Percentiles rank a stretch among this genome's conserved stretches.
These are phyloP conservation scores for Thecaphora thlaspeos DNA, from an alignment of 1,284 basidiomycete species.

Conservation along the genomic window DNA sequence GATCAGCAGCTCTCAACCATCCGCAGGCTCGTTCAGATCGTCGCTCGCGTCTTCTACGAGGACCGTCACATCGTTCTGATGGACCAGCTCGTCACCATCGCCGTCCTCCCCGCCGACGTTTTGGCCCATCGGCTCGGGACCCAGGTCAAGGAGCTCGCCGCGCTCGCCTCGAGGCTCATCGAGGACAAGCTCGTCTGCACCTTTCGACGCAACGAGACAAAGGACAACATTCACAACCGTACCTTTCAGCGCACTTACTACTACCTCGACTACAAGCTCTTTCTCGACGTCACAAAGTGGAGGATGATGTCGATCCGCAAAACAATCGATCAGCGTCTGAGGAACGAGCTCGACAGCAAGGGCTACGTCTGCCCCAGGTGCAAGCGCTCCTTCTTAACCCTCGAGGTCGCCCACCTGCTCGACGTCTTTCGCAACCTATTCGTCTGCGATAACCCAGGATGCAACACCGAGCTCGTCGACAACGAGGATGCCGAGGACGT, in stretches of 20 bases:
- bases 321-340: constrained; percentile 68
- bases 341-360: constrained; percentile 73
- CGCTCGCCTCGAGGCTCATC: constrained; percentile 80
- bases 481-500: constrained; percentile 87
- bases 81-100: constrained; percentile 85
- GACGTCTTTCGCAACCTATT: constrained; percentile 63
- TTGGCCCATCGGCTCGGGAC: constrained; percentile 82
- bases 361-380: constrained; percentile 93
- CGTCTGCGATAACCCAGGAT: constrained; percentile 58
- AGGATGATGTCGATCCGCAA: constrained; percentile 89
- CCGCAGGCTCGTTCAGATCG: constrained; percentile 75
- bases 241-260: constrained; percentile 66
- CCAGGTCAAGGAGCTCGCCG: constrained; percentile 88
- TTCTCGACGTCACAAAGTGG: constrained; percentile 97
- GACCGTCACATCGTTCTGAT: constrained; percentile 84
- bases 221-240: constrained; percentile 31
- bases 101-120: constrained; percentile 88
- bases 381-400: constrained; percentile 75
- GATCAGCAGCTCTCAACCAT: constrained; percentile 47
- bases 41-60: constrained; percentile 91
- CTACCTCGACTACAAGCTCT: constrained; percentile 91
- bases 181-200: constrained; percentile 71
- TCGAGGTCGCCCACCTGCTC: constrained; percentile 80
- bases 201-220: constrained; percentile 53
- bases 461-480: constrained; percentile 73